These are phyloP conservation scores for Cymbopogon flexuosus DNA, from an alignment of 202 grass and related monocot species.

Conservation along the genomic window DNA sequence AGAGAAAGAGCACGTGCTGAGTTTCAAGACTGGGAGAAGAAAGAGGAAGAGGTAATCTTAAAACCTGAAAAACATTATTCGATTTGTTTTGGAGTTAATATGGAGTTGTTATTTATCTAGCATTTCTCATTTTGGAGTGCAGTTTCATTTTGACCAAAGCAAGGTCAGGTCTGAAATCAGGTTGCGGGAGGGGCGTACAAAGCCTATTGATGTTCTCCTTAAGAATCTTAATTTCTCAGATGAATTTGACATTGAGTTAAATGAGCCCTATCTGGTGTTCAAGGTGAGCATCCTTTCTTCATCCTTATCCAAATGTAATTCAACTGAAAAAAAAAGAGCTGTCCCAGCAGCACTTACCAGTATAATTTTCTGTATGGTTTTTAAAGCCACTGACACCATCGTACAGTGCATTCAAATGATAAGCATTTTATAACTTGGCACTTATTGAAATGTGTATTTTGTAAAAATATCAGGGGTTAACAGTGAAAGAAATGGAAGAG, in stretches of 20 bases:
- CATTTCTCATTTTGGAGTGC: conserved; percentile 31
- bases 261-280: conserved; percentile 96
- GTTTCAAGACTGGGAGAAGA: conserved; percentile 99
- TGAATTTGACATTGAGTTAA: conserved; percentile 86
- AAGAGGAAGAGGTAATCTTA: conserved; percentile 86
- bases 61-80: background rate
- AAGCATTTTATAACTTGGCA: conserved; percentile 1
- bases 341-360: background rate
- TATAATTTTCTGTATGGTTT: conserved; percentile 4
- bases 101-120: conserved; percentile 27
- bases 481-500: conserved; percentile 94
- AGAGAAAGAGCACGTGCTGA: conserved; percentile 90
- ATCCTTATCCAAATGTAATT: background rate
- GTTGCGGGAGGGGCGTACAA: conserved; percentile 85
- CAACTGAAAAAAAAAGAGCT: background rate
- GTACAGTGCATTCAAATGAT: background rate
- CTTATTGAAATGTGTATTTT: conserved; percentile 16
- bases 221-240: conserved; percentile 79
- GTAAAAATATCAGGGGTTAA: conserved; percentile 61
- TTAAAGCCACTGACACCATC: background rate
- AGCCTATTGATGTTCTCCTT: conserved; percentile 92
- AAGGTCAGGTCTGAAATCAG: conserved; percentile 95
- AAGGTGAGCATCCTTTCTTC: conserved; percentile 50
- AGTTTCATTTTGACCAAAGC: conserved; percentile 99
- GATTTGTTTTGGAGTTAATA: conserved; percentile 27